These are phyloP conservation scores for Sugiyamaella novakii DNA, from an alignment of 1,139 yeast genomes.

Conservation along the genomic window DNA sequence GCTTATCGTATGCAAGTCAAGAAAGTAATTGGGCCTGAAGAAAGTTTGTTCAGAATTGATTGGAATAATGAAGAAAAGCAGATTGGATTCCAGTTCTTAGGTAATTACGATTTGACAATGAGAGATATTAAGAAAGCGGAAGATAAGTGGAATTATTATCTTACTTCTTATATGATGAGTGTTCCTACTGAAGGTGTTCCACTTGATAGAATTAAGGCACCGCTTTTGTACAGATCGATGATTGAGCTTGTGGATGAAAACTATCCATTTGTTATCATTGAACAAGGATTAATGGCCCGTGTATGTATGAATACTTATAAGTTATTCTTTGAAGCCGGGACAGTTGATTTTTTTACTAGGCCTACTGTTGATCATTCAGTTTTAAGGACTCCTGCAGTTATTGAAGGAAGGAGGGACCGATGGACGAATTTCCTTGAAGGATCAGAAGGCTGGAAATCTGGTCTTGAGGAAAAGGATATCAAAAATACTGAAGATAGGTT, in stretches of 20 bases:
- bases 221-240: conserved; percentile 37
- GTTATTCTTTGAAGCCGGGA: conserved; percentile 77
- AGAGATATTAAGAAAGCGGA: conserved; percentile 74
- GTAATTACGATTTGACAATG: conserved; percentile 81
- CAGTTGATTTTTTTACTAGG: conserved; percentile 74
- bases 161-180: conserved; percentile 89
- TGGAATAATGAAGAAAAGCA: conserved; percentile 57
- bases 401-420: conserved; percentile 27
- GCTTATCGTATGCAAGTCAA: conserved; percentile 87
- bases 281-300: conserved; percentile 77
- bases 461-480: conserved; percentile 33
- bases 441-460: conserved; percentile 42
- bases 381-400: conserved; percentile 26
- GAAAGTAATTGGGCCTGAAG: conserved; percentile 77
- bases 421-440: conserved; percentile 38
- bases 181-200: conserved; percentile 97
- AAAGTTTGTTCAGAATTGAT: conserved; percentile 86
- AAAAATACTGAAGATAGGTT: conserved; percentile 36
- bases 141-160: conserved; percentile 87
- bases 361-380: conserved; percentile 20
- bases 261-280: conserved; percentile 46
- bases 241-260: conserved; percentile 66
- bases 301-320: conserved; percentile 79
- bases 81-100: conserved; percentile 81
- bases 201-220: conserved; percentile 46